These are phyloP conservation scores for Lipomyces japonicus DNA, from an alignment of 805 yeast species.

Conservation along the genomic window DNA sequence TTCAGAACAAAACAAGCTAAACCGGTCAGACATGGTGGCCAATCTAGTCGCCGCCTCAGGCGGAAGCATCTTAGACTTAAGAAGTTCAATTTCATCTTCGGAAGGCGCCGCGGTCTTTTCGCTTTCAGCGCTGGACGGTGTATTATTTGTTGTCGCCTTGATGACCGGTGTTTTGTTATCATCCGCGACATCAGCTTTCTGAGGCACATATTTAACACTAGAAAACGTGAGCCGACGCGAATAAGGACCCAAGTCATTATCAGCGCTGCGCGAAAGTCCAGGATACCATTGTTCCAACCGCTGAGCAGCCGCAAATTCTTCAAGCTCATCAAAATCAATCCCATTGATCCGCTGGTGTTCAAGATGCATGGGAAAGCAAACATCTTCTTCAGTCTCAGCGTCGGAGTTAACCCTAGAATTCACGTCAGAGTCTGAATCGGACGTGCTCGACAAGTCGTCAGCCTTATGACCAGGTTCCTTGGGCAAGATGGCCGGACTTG, in stretches of 20 bases:
- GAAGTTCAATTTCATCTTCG: constrained; percentile 8
- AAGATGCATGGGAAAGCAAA: constrained; percentile 88
- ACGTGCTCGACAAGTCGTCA: neutral
- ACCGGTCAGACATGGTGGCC: constrained; percentile 50
- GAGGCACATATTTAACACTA: neutral
- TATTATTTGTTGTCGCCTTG: neutral
- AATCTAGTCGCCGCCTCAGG: constrained; percentile 22
- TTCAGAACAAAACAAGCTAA: constrained; percentile 76
- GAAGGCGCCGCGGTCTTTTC: constrained; percentile 7
- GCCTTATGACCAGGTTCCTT: neutral
- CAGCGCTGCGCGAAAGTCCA: constrained; percentile 23
- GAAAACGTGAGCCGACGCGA: constrained; percentile 23
- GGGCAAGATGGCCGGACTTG: neutral
- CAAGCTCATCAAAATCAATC: constrained; percentile 87
- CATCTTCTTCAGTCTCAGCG: constrained; percentile 95
- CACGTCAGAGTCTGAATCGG: constrained; percentile 17
- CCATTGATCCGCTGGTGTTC: constrained; percentile 53
- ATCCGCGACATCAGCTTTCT: neutral
- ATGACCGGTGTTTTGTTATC: constrained; percentile 2
- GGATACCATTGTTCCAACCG: constrained; percentile 34
- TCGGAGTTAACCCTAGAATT: constrained; percentile 27
- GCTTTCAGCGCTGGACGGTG: constrained; percentile 6
- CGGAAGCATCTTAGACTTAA: constrained; percentile 17
- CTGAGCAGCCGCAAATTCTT: constrained; percentile 52
- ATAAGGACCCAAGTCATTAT: constrained; percentile 25